Base-by-base conservation (phyloP, 805 yeast species). In the Ogataea neopini region DNA sequence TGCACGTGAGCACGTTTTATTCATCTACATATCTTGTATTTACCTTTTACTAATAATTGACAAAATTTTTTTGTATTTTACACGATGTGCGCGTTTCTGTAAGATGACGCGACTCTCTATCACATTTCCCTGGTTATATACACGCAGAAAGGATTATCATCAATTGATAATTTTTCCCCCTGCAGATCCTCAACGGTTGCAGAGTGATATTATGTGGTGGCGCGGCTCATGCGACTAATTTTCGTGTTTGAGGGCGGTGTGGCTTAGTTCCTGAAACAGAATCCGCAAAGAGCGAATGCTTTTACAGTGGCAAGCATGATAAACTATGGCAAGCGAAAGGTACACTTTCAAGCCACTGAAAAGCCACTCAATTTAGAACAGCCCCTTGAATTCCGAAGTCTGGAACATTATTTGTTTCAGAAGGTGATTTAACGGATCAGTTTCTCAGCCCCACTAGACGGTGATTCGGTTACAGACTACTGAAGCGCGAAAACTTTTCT, bases 151-250 rank as follows among this genome's bases (percentile, higher is more conserved):
- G 8, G 25, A 8, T 22, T 22, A 22, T 8, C 7, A 22, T 22
- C 25, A 28, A n/a, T 4, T 28, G 14, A 6, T n/a, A n/a, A 9
- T 7, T 14, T 18, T 15, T 22, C 39, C 39, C 39, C 39, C 22
- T 35, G 39, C 39, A 35, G 25, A n/a, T 19, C 26, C 26, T 3
- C 14, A 35, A 35, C 39, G 39, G 39, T 20, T 22, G 17, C 17
- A 19, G 23, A 25, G 7, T n/a, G 26, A 7, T 13, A 25, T 20
- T 5, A 9, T 19, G 26, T 35, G 26, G 26, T 35, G 39, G 23
- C 26, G 39, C 25, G 39, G 39, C 39, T 22, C 8, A 5, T 22
- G 25, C 25, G 25, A 8, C 25, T n/a, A n/a, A n/a, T n/a, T 22
- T 22, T 5, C 25, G 5, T 22, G 25, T 22, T 20, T 6, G 22